Percentiles rank a stretch among this genome's conserved stretches.
Evolutionary conservation across 1,284 basidiomycete genomes (phyloP).

Genomic region (Sparassis latifolia): DNA sequence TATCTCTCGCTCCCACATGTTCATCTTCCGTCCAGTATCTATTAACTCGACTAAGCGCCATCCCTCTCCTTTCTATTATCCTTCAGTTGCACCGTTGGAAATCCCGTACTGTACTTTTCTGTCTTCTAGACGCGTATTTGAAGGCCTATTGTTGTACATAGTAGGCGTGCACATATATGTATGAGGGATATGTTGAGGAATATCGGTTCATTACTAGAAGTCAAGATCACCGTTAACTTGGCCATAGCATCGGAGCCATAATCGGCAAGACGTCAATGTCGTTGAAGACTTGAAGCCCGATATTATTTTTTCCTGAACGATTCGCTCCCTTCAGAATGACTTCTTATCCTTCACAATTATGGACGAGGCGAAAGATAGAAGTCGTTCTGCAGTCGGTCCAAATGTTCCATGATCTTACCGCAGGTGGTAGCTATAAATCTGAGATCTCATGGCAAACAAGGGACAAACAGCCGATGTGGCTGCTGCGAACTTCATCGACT

Average conservation of each 20-base stretch:
- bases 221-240: too few species aligned
- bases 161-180: conserved; percentile 12
- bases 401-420: too few species aligned
- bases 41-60: conserved; percentile 8
- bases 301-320: too few species aligned
- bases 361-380: too few species aligned
- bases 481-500: background rate
- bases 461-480: background rate
- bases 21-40: conserved; percentile 9
- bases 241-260: too few species aligned
- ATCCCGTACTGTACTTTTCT: conserved; percentile 22
- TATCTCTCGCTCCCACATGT: conserved; percentile 1
- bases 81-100: conserved; percentile 13
- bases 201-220: too few species aligned
- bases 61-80: conserved; percentile 8
- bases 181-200: background rate
- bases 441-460: background rate
- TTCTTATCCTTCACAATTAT: too few species aligned
- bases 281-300: too few species aligned
- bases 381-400: too few species aligned
- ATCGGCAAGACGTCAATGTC: too few species aligned
- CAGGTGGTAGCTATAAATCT: background rate
- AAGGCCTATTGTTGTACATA: conserved; percentile 9
- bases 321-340: too few species aligned
- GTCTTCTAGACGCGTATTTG: conserved; percentile 21